Evolutionary conservation across 306 rosid species (phyloP).

Genomic region (Datisca glomerata): DNA sequence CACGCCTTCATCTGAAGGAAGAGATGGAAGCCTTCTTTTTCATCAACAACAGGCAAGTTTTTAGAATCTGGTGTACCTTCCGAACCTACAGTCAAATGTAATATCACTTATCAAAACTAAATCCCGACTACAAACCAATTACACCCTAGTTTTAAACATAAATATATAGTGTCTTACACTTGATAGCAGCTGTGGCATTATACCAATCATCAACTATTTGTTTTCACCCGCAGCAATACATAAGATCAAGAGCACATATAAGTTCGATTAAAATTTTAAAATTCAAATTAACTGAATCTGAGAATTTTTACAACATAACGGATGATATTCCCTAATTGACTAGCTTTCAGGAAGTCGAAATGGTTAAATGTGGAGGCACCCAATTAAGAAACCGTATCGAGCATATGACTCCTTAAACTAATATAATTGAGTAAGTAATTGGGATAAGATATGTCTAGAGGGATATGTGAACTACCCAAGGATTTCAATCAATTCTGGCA

Average conservation of each 20-base stretch:
- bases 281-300: background rate
- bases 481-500: no score
- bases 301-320: no score
- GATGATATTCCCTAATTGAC: no score
- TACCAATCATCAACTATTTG: conserved; percentile 76
- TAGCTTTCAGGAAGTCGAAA: background rate
- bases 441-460: no score
- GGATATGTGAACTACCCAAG: no score
- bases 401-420: background rate
- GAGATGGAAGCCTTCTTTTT: conserved; percentile 84
- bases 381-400: no score
- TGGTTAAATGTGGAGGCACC: no score
- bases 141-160: background rate
- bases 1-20: conserved; percentile 80
- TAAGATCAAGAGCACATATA: background rate
- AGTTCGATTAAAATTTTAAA: background rate
- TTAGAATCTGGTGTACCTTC: conserved; percentile 68
- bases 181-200: conserved; percentile 26
- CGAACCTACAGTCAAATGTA: conserved; percentile 12
- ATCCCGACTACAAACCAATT: background rate
- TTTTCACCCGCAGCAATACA: conserved; percentile 61
- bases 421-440: no score
- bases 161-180: conserved; percentile 23
- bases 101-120: background rate
- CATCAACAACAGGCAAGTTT: conserved; percentile 44